Evolutionary conservation across 1,139 yeast species (phyloP), one percentile per base, ranked within the genome.

Genomic region (Pichia sp.): DNA sequence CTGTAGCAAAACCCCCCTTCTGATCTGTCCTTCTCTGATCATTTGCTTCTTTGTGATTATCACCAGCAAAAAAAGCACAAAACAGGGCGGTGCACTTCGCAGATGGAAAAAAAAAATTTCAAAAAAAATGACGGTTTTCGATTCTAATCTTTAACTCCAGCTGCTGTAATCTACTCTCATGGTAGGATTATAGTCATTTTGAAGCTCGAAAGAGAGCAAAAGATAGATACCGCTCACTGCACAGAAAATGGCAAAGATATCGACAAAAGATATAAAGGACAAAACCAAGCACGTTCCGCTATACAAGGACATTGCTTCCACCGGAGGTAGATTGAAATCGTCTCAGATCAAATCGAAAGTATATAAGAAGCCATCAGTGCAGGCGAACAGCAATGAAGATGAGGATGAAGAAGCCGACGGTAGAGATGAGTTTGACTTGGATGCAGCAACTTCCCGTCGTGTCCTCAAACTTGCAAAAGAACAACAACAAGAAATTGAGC

Each of bases 381-480:
- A 55, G 41, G 19, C 28, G 21, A 65, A 60, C 16, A 51, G 53
- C 34, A 56, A 55, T 28, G 53, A 55, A 37, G 51, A 49, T 6
- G 54, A 60, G 59, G 54, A 59, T 54, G 59, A 60, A 56, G 66
- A 66, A 48, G 71, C 73, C 22, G 80, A 79, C 34, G 74, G 74
- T 16, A 73, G 72, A 30, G 82, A 74, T 22, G 91, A 85, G 53
- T 84, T 79, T 44, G 85, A 71, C 61, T 76, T 93, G 46, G 97
- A 91, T 72, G 88, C 97, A 19, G 75, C 82, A 26, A 75, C 89
- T 37, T 87, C 98, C 1, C 78, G 95, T 69, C 89, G 82, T 71
- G 91, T 93, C 68, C 74, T 93, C 58, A 87, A 86, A 66, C 75
- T 93, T 59, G 99, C 98, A 16, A 83, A 80, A 62, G 93, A 86